Evolutionary conservation across 2,329 filamentous ascomycete genomes (phyloP), one percentile per base, ranked within the genome.

Genomic region (Alternaria brassicae): DNA sequence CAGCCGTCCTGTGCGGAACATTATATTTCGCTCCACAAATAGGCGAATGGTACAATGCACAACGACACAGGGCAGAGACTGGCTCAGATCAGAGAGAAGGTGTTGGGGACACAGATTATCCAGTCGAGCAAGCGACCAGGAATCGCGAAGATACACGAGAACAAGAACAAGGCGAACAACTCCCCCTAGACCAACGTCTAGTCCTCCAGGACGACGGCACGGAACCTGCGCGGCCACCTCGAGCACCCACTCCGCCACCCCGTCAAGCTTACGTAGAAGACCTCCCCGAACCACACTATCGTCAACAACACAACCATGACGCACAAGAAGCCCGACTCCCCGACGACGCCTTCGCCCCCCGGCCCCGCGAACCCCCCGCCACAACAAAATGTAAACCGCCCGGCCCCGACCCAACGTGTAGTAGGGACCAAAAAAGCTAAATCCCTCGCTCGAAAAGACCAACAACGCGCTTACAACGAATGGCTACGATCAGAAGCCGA

Each of bases 381-480:
- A 41, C 36, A 48, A n/a, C 42, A 48, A 5, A 48, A 63, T 36
- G 48, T 65, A 69, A 47, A 71, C 34, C 60, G 60, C 1, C 72
- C 36, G 51, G 65, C 7, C 2, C 70, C 68, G 5, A 67, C 68
- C n/a, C 75, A 72, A 55, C 72, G 75, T 58, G 63, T 66, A 15
- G 75, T 84, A 21, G 82, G 82, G 53, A 79, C 81, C 10, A 84
- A 84, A 62, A 83, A 84, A 65, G 81, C 81, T 2, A 82, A 81
- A 53, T 80, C 80, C 3, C 73, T 84, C 7, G 81, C 81, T 0
- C 77, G 80, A 17, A 75, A 75, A 54, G 81, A 84, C 58, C 76
- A 79, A 58, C 72, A 76, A 1, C 67, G 78, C 15, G 76, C 76
- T 15, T 84, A 84, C 67, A 77, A 84, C 66, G 83, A 84, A 63